A percentile compares a stretch with the other conserved stretches of the same genome.
Conservation (phyloP, 108 stramenopile genomes). For the Thalassiosira profunda region DNA sequence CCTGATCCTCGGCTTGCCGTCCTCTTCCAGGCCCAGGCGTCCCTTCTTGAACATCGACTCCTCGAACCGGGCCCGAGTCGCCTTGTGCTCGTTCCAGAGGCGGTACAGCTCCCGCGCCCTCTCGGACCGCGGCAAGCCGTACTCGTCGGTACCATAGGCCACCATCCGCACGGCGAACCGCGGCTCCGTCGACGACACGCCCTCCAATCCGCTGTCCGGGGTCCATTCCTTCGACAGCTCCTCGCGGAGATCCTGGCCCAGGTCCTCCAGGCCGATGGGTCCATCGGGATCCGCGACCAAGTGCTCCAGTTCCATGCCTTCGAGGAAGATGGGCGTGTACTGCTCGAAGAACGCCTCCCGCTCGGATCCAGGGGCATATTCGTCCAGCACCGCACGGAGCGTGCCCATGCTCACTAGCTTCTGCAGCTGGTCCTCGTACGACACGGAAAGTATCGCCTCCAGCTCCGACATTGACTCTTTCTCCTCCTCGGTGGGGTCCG, state of each 20-base stretch:
- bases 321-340: slow-evolving; percentile 73
- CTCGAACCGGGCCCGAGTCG: slow-evolving; percentile 81
- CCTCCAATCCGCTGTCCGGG: not conserved
- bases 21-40: slow-evolving; percentile 58
- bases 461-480: slow-evolving; percentile 17
- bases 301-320: slow-evolving; percentile 81
- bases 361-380: slow-evolving; percentile 65
- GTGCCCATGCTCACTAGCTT: slow-evolving; percentile 75
- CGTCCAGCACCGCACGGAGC: slow-evolving; percentile 78
- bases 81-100: slow-evolving; percentile 84
- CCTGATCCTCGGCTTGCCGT: not conserved
- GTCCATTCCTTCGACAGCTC: slow-evolving; percentile 31
- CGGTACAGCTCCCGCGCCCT: slow-evolving; percentile 64
- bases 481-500: slow-evolving; percentile 27
- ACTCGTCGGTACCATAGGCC: slow-evolving; percentile 68
- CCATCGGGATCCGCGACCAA: slow-evolving; percentile 80
- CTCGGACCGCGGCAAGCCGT: slow-evolving; percentile 54
- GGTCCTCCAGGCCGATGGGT: slow-evolving; percentile 65
- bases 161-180: slow-evolving; percentile 72
- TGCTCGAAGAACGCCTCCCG: slow-evolving; percentile 67
- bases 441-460: slow-evolving; percentile 61
- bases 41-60: slow-evolving; percentile 80
- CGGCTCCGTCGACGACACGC: slow-evolving; percentile 17
- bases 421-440: slow-evolving; percentile 62
- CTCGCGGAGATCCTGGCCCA: slow-evolving; percentile 41